A percentile compares a stretch with the other conserved stretches of the same genome.
phyloP scores from a whole-genome alignment of 768 basidiomycete genomes.

The Xerocomellus intermedius region DNA sequence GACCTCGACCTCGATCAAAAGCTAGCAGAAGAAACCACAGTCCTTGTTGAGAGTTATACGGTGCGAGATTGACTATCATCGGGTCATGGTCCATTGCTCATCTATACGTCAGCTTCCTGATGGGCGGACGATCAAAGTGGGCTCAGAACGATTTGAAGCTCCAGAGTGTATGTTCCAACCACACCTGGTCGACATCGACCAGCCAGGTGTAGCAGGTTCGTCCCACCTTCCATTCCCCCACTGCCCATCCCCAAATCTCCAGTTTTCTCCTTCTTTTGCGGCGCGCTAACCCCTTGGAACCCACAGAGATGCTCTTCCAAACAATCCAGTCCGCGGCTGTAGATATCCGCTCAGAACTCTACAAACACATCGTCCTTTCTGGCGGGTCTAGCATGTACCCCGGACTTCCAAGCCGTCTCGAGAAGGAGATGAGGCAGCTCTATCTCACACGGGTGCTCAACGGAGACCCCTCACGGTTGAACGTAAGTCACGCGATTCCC shows the following conservation, averaged over 20 bases:
- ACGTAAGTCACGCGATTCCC: constrained; percentile 52
- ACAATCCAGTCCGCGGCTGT: constrained; percentile 91
- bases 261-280: background rate
- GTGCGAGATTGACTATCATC: constrained; percentile 43
- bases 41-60: constrained; percentile 93
- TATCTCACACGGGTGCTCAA: constrained; percentile 88
- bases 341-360: constrained; percentile 86
- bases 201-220: constrained; percentile 90
- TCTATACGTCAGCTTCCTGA: constrained; percentile 71
- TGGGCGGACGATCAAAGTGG: constrained; percentile 95
- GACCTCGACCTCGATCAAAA: constrained; percentile 95
- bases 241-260: background rate
- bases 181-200: constrained; percentile 94
- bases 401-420: constrained; percentile 91
- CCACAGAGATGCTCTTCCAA: constrained; percentile 89
- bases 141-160: constrained; percentile 97
- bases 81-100: constrained; percentile 1
- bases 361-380: constrained; percentile 97
- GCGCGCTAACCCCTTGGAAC: background rate
- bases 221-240: background rate
- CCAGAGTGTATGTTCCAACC: constrained; percentile 99
- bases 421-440: constrained; percentile 99
- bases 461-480: constrained; percentile 79
- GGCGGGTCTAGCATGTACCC: constrained; percentile 99
- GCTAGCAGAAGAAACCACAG: constrained; percentile 93